phyloP scores from a whole-genome alignment of 2,329 filamentous ascomycete genomes.

The Xylariales sp. region DNA sequence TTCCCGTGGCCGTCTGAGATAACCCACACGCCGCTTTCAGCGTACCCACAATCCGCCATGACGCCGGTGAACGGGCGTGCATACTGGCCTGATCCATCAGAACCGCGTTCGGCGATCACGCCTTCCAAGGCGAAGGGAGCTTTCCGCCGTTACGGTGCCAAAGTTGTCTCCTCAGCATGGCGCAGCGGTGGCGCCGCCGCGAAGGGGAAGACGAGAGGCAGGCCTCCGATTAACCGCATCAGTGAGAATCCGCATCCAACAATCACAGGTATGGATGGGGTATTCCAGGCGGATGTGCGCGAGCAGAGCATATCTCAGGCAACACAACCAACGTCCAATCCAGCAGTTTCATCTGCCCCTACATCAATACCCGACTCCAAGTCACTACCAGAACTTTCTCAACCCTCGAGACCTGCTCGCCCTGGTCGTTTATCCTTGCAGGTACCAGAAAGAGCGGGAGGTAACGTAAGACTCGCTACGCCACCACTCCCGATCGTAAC shows the following conservation, averaged over 20 bases:
- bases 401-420: slow-evolving; percentile 23
- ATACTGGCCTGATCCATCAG: slow-evolving; percentile 53
- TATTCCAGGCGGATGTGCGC: slow-evolving; percentile 31
- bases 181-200: slow-evolving; percentile 58
- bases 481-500: slow-evolving; percentile 44
- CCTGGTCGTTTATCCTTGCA: slow-evolving; percentile 55
- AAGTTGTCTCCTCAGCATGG: slow-evolving; percentile 89
- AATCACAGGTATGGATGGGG: slow-evolving; percentile 57
- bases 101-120: slow-evolving; percentile 72
- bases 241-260: slow-evolving; percentile 66
- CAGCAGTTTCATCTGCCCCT: slow-evolving; percentile 10
- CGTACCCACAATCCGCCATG: slow-evolving; percentile 75
- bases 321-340: slow-evolving; percentile 17
- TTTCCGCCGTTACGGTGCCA: slow-evolving; percentile 68
- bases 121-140: slow-evolving; percentile 52
- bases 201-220: slow-evolving; percentile 69
- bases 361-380: slow-evolving; percentile 1
- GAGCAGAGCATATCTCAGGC: slow-evolving; percentile 14
- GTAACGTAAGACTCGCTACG: slow-evolving; percentile 59
- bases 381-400: slow-evolving; percentile 7
- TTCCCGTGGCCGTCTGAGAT: slow-evolving; percentile 47
- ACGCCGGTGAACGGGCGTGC: slow-evolving; percentile 55
- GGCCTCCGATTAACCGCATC: slow-evolving; percentile 67
- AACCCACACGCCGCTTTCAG: slow-evolving; percentile 57
- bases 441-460: slow-evolving; percentile 57